phyloP scores from a whole-genome alignment of 225 moss, liverwort and hornwort genomes.

The Pseudoscleropodium purum region DNA sequence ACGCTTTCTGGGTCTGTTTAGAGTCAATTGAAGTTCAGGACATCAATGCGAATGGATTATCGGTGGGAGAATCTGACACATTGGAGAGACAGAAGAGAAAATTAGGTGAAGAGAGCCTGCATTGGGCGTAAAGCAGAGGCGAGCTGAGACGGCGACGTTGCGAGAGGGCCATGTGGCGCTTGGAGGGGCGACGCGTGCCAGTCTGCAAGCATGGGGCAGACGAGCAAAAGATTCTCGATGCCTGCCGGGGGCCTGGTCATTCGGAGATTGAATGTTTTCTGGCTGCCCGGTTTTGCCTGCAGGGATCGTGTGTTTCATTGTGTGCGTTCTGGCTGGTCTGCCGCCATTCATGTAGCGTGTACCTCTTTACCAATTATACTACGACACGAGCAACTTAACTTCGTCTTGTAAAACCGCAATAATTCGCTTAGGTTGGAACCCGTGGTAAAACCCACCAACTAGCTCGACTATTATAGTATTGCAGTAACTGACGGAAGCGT shows the following conservation, averaged over 20 bases:
- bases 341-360: background rate
- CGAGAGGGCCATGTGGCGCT: conserved; percentile 27
- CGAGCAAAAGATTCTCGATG: background rate
- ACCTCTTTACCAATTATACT: background rate
- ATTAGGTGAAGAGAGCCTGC: background rate
- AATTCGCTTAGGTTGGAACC: background rate
- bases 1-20: background rate
- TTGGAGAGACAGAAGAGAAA: background rate
- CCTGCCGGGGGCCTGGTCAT: background rate
- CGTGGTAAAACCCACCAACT: background rate
- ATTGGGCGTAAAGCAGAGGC: background rate
- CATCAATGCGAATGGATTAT: background rate
- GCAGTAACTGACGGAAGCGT: background rate
- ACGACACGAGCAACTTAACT: background rate
- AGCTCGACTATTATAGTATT: background rate
- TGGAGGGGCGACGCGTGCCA: conserved; percentile 18
- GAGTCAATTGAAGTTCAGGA: background rate
- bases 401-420: background rate
- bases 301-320: background rate
- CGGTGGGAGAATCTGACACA: background rate
- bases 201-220: background rate
- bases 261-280: background rate
- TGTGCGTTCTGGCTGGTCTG: background rate
- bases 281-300: background rate
- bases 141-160: conserved; percentile 3